phyloP scores from a whole-genome alignment of 345 rosid genomes.

The Cardamine occulta region DNA sequence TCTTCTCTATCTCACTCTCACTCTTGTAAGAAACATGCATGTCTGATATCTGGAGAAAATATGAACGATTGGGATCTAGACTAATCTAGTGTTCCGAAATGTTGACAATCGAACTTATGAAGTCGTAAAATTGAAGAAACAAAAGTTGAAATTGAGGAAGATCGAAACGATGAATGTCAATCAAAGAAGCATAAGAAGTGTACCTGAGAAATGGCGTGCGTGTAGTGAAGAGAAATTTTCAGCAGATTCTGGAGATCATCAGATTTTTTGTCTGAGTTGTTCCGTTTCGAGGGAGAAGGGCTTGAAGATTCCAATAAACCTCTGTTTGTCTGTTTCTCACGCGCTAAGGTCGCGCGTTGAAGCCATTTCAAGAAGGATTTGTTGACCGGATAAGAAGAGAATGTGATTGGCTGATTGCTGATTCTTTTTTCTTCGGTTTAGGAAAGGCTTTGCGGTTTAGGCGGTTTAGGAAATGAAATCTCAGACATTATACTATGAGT shows the following conservation, averaged over 20 bases:
- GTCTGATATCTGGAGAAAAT: neutral
- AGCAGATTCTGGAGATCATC: neutral
- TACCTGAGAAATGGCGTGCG: conserved; percentile 24
- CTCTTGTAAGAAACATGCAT: conserved; percentile 12
- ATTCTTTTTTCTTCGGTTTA: conserved; percentile 63
- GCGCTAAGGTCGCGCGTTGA: conserved; percentile 27
- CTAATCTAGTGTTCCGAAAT: conserved; percentile 14
- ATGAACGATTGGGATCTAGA: neutral
- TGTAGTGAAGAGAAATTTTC: neutral
- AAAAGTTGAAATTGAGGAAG: conserved; percentile 2
- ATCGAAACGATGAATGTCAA: neutral
- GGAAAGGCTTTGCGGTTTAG: conserved; percentile 51
- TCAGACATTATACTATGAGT: neutral
- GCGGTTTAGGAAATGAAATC: conserved; percentile 9
- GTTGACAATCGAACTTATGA: neutral
- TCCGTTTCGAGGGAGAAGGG: neutral
- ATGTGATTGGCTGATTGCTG: conserved; percentile 53
- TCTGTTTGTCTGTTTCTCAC: conserved; percentile 14
- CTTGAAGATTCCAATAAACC: conserved; percentile 5
- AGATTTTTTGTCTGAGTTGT: neutral
- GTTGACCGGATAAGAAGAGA: conserved; percentile 61
- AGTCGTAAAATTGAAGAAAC: neutral
- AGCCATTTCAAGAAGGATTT: conserved; percentile 49
- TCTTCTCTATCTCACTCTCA: neutral
- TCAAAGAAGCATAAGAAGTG: neutral